Conservation (phyloP, 2,329 filamentous ascomycete genomes). For the Neopestalotiopsis clavispora region DNA sequence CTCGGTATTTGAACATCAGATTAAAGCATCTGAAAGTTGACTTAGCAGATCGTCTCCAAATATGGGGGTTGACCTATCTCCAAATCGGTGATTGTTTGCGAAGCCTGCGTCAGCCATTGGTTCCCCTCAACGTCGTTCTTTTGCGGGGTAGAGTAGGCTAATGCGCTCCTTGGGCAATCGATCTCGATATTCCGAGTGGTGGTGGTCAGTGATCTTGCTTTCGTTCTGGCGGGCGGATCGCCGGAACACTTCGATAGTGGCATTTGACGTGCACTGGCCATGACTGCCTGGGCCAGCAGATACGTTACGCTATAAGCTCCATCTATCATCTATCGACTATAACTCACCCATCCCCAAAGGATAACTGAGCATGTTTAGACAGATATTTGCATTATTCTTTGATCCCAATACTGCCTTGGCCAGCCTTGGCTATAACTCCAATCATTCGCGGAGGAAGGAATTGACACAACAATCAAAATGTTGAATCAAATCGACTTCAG, state of each 20-base stretch:
- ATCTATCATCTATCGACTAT: not conserved
- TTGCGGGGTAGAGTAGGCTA: constrained; percentile 7
- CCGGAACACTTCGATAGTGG: not conserved
- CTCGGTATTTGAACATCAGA: not conserved
- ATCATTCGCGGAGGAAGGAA: not conserved
- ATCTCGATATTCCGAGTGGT: not conserved
- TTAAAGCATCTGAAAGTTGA: not conserved
- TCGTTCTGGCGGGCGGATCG: not conserved
- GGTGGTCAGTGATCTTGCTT: not conserved
- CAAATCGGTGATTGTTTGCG: constrained; percentile 6
- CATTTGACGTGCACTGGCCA: not conserved
- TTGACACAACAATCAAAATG: not conserved
- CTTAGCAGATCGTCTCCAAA: constrained; percentile 3
- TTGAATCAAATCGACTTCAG: constrained; percentile 9
- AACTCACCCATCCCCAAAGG: not conserved
- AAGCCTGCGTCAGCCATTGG: not conserved
- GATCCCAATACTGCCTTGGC: not conserved
- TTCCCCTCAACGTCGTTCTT: too few species aligned
- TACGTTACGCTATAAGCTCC: not conserved
- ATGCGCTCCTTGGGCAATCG: not conserved
- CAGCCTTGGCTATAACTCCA: not conserved
- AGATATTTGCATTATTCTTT: not conserved
- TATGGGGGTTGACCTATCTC: not conserved
- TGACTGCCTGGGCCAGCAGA: not conserved
- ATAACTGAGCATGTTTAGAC: too few species aligned